Evolutionary conservation across 305 asterid genomes (phyloP), one percentile per base, ranked within the genome.

Genomic region (Fraxinus platypoda): DNA sequence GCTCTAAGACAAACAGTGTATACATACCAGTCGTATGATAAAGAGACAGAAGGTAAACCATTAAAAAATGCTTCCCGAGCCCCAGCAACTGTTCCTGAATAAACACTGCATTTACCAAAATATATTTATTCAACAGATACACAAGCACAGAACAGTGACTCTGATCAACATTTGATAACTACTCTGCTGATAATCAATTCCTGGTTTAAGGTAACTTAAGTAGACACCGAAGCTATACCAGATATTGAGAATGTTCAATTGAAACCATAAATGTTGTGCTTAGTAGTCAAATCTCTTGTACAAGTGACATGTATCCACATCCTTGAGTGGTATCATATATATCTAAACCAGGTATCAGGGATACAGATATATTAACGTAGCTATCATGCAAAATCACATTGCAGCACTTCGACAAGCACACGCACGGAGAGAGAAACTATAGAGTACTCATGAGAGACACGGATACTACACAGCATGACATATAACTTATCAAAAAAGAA

Each of bases 51-150:
- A 78, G 97, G 94, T 83, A 95, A 78, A 80, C 87, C 95, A 85
- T 86, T 83, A 54, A 95, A 86, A 86, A 92, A 94, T 28, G 95
- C 97, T 90, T 95, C 98, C 5, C 99, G 90, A 66, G 98, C 99
- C 85, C 99, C 98, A 30, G 93, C 99, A 25, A 95, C 98, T 5
- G 97, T 94, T 80, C 97, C 98, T 43, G 98, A 95, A 87, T 94
- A 94, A 78, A 89, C 85, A 77, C 98, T 95, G 93, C 87, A 88
- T 78, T 70, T 75, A 87, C 79, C 81, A 25, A 6, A 85, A 78
- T 76, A 80, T 64, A 74, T 66, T 75, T 78, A 83, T 73, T 79
- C 82, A 85, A 68, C 74, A 35, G 46, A 77, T 66, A 43, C 84
- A 54, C 19, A 17, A 6, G 23, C n/a, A 41, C 26, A 26, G 26